These are phyloP conservation scores for Botrytis deweyae DNA, from an alignment of 2,329 filamentous ascomycete species.

Conservation along the genomic window DNA sequence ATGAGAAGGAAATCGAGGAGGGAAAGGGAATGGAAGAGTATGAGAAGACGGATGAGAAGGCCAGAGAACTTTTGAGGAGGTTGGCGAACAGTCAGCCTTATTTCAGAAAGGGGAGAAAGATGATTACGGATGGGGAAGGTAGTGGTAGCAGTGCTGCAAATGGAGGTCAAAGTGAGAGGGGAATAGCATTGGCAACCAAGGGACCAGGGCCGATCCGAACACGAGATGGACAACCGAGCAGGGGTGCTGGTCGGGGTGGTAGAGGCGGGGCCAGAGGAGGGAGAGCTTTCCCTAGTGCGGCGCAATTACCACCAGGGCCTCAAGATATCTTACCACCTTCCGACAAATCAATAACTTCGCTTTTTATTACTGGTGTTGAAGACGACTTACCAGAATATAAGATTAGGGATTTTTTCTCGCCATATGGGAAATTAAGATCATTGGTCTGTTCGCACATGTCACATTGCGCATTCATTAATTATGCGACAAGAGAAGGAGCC, in stretches of 20 bases:
- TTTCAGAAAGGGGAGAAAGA: slow-evolving; percentile 79
- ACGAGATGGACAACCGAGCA: slow-evolving; percentile 56
- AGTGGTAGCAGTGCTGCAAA: slow-evolving; percentile 20
- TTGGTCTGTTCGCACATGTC: slow-evolving; percentile 95
- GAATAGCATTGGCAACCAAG: slow-evolving; percentile 47
- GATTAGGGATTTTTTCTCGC: slow-evolving; percentile 84
- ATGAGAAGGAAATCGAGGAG: slow-evolving; percentile 93
- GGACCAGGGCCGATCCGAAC: slow-evolving; percentile 78
- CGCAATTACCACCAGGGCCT: slow-evolving; percentile 74
- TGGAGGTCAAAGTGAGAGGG: slow-evolving; percentile 43
- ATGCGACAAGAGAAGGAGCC: slow-evolving; percentile 76
- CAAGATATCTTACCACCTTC: slow-evolving; percentile 83
- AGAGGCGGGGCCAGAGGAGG: slow-evolving; percentile 44
- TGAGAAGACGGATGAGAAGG: slow-evolving; percentile 96
- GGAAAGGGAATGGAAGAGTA: slow-evolving; percentile 86
- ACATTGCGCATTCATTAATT: slow-evolving; percentile 97
- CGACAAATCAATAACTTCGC: slow-evolving; percentile 83
- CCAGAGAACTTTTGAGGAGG: slow-evolving; percentile 78
- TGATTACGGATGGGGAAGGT: slow-evolving; percentile 46
- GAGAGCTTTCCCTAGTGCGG: slow-evolving; percentile 64
- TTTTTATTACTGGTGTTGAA: slow-evolving; percentile 94
- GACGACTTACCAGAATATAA: slow-evolving; percentile 94
- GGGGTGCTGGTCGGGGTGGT: slow-evolving; percentile 40
- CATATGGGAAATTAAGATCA: slow-evolving; percentile 86
- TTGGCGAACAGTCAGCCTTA: slow-evolving; percentile 93